Base-by-base conservation (phyloP, 352 stramenopile species). In the Globisporangium parvum region DNA sequence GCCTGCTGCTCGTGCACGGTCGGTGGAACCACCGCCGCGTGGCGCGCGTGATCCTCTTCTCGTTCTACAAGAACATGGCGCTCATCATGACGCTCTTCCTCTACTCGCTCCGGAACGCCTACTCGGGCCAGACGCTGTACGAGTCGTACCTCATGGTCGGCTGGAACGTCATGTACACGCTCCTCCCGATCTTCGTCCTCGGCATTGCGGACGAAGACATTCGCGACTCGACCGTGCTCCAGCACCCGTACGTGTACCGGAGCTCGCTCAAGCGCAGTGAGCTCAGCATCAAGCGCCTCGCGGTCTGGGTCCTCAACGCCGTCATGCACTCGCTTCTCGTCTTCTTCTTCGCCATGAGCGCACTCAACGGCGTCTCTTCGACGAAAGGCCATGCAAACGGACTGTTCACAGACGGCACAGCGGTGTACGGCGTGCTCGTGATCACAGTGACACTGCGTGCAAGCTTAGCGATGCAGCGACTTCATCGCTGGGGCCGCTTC, bases 81-180 rank as follows among this genome's bases (percentile, higher is more conserved):
- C 88, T 99, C 48, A 96, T 98, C 63, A 91, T 98, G 58, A 96
- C 84, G 50, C 67, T 98, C 37, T 91, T 98, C 47, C 85, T 91
- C 49, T 91, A 79, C 58, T 88, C 80, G 0, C 70, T 86, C 21
- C 74, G 67, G 48, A 98, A 96, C 57, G 92, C 79, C 18, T 98
- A 97, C 64, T 98, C 91, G 6, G 96, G 84, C 0, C 79, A 96
- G 63, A 89, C 86, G 1, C 67, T 91, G 33, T 98, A 80, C 55
- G 84, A 93, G 47, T 91, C 80, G 23, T 94, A 94, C 52, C 57
- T 94, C 47, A 94, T 94, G 79, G 82, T 93, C n/a, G 82, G 85
- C 6, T 98, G 96, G 73, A 99, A 98, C 61, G 93, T 99, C 54
- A 69, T 98, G 12, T 97, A 96, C 55, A 98, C 91, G 0, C 58